Evolutionary conservation across 1,284 basidiomycete genomes (phyloP).

Genomic region (Ustilago trichophora): DNA sequence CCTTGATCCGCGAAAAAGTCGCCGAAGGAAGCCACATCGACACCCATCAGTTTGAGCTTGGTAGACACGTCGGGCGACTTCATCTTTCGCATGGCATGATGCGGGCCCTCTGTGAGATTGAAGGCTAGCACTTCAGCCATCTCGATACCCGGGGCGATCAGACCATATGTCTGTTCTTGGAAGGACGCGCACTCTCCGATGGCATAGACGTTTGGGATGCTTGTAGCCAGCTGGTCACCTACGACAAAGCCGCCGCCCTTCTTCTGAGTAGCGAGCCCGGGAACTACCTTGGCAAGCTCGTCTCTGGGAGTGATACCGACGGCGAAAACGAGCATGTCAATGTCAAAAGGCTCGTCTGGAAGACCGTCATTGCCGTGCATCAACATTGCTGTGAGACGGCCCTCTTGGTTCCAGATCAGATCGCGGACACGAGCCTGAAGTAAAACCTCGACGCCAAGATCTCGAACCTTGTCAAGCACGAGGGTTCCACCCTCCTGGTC

Average conservation of each 20-base stretch:
- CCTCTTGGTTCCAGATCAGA: conserved; percentile 40
- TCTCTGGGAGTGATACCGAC: conserved; percentile 74
- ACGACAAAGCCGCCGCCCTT: conserved; percentile 73
- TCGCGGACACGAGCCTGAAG: conserved; percentile 70
- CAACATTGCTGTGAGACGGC: conserved; percentile 53
- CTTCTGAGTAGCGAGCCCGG: conserved; percentile 69
- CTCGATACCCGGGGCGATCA: conserved; percentile 78
- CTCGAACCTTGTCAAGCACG: conserved; percentile 75
- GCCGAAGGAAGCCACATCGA: conserved; percentile 79
- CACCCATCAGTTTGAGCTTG: conserved; percentile 77
- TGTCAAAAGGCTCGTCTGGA: conserved; percentile 61
- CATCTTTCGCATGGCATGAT: conserved; percentile 71
- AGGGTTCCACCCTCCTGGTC: conserved; percentile 77
- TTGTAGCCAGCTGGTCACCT: conserved; percentile 73
- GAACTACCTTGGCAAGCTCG: conserved; percentile 71
- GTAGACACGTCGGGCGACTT: conserved; percentile 74
- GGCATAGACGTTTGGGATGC: conserved; percentile 74
- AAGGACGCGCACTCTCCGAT: conserved; percentile 81
- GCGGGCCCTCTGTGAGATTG: conserved; percentile 72
- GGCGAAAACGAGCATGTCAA: conserved; percentile 66
- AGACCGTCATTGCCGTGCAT: conserved; percentile 60
- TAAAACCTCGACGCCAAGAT: conserved; percentile 75
- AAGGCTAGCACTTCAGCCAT: conserved; percentile 80
- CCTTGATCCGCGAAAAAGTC: conserved; percentile 78
- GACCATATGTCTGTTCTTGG: conserved; percentile 75